Percentiles rank a stretch among this genome's conserved stretches.
phyloP scores from a whole-genome alignment of 345 rosid species.

The Mallotus nudiflorus region DNA sequence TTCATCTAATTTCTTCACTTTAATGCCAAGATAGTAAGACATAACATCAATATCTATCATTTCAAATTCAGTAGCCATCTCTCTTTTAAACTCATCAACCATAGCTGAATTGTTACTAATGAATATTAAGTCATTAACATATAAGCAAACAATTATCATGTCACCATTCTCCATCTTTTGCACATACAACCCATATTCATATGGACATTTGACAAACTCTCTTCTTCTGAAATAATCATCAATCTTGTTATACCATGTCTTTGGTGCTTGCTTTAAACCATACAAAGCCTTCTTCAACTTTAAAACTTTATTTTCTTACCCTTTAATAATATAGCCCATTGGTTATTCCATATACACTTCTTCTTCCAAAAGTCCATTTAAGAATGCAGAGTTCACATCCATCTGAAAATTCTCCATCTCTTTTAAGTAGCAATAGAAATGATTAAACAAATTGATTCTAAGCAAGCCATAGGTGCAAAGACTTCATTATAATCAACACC shows the following conservation, averaged over 20 bases:
- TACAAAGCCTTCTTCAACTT: background rate
- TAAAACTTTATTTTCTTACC: background rate
- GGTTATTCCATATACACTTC: background rate
- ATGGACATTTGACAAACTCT: background rate
- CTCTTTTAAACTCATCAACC: no score
- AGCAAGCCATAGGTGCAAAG: background rate
- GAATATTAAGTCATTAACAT: no score
- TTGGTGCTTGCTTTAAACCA: background rate
- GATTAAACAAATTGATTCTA: background rate
- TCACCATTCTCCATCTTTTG: background rate
- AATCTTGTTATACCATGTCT: background rate
- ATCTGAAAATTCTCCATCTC: background rate
- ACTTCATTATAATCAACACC: background rate
- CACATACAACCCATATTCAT: background rate
- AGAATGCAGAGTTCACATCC: background rate
- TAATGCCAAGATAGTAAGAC: no score
- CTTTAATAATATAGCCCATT: background rate
- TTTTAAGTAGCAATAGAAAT: background rate
- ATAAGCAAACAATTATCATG: no score
- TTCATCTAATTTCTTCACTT: no score
- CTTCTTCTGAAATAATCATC: background rate
- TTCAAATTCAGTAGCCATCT: no score
- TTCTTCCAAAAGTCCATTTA: background rate
- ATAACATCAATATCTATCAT: no score
- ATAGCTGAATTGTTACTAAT: no score